These are phyloP conservation scores for Rusavskia elegans DNA, from an alignment of 495 filamentous ascomycete genomes.

Conservation along the genomic window DNA sequence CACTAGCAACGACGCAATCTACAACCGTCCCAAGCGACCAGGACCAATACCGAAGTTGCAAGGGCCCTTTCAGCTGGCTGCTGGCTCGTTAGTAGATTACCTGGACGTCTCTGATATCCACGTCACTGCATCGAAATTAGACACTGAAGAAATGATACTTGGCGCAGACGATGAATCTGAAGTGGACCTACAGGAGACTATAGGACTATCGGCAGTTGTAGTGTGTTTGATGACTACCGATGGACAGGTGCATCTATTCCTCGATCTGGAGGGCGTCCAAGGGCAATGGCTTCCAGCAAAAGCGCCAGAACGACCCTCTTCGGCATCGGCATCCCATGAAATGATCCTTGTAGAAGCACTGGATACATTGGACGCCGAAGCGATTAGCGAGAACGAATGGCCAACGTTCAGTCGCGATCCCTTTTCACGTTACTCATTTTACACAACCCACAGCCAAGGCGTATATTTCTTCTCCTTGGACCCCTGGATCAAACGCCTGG, in stretches of 20 bases:
- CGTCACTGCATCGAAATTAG: slow-evolving; percentile 35
- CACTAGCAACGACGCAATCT: slow-evolving; percentile 47
- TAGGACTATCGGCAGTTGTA: slow-evolving; percentile 50
- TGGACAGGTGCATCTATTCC: slow-evolving; percentile 59
- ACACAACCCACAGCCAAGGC: slow-evolving; percentile 54
- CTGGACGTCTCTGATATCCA: slow-evolving; percentile 50
- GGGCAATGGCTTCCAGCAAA: slow-evolving; percentile 65
- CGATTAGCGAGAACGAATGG: slow-evolving; percentile 39
- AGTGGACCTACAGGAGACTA: slow-evolving; percentile 34
- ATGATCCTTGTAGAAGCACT: slow-evolving; percentile 37
- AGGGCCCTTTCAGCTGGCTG: slow-evolving; percentile 63
- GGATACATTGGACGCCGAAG: slow-evolving; percentile 39
- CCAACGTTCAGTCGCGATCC: slow-evolving; percentile 60
- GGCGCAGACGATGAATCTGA: slow-evolving; percentile 32
- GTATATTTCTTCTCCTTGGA: slow-evolving; percentile 55
- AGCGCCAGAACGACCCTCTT: slow-evolving; percentile 17
- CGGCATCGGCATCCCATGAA: slow-evolving; percentile 25
- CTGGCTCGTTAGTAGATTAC: slow-evolving; percentile 48
- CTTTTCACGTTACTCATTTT: slow-evolving; percentile 61
- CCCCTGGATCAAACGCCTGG: slow-evolving; percentile 61
- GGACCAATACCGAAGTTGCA: slow-evolving; percentile 65
- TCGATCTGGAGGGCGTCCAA: slow-evolving; percentile 66
- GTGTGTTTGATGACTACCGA: slow-evolving; percentile 61
- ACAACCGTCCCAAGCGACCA: slow-evolving; percentile 50
- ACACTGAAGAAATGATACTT: slow-evolving; percentile 34